Evolutionary conservation across 1,139 yeast genomes (phyloP).

Genomic region (Protomyces macrosporus): DNA sequence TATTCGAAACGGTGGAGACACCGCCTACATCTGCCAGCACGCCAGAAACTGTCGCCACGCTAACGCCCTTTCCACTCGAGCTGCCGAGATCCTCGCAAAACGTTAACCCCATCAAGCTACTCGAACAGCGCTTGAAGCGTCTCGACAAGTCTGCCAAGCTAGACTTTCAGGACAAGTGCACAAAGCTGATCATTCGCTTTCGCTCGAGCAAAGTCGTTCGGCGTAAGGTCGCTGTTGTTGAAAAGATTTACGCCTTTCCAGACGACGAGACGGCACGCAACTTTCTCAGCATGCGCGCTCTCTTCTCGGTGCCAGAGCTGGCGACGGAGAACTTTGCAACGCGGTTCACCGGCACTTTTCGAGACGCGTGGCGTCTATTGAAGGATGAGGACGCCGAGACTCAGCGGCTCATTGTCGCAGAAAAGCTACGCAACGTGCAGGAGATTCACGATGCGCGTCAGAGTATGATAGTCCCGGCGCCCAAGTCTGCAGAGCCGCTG

Average conservation of each 20-base stretch:
- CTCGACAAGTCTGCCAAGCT: conserved; percentile 14
- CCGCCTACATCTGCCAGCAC: neutral
- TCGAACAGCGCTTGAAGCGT: conserved; percentile 9
- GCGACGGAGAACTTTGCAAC: conserved; percentile 16
- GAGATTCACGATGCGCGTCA: neutral
- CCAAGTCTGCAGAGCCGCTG: neutral
- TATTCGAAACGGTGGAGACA: neutral
- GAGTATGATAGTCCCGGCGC: neutral
- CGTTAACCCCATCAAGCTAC: conserved; percentile 12
- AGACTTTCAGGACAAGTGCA: neutral
- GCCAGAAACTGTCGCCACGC: neutral
- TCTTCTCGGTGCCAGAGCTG: conserved; percentile 17
- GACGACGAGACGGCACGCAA: conserved; percentile 14
- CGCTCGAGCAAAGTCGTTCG: conserved; percentile 12
- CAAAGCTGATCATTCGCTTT: conserved; percentile 3
- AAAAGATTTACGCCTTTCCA: neutral
- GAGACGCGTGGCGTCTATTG: conserved; percentile 12
- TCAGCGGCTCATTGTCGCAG: neutral
- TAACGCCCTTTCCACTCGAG: neutral
- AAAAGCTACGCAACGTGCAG: conserved; percentile 7
- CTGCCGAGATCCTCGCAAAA: conserved; percentile 15
- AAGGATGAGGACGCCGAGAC: conserved; percentile 12
- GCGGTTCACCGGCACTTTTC: conserved; percentile 13
- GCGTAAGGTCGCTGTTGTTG: neutral
- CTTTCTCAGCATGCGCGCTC: conserved; percentile 8